phyloP scores from a whole-genome alignment of 2,329 filamentous ascomycete species.

The Bisporella sp. region DNA sequence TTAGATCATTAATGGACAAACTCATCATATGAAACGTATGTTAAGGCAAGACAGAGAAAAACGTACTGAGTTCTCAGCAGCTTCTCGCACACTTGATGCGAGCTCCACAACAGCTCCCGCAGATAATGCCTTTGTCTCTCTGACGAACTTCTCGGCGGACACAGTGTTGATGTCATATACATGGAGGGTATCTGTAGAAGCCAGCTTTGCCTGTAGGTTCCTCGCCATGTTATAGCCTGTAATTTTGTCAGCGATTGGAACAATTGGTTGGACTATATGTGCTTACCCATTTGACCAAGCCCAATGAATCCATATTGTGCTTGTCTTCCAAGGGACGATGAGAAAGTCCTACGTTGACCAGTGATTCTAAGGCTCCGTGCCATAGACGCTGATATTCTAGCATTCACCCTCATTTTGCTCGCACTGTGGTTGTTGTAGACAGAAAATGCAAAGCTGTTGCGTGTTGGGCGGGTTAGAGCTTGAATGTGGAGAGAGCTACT shows the following conservation, averaged over 20 bases:
- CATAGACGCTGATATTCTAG: constrained; percentile 15
- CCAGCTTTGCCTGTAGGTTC: constrained; percentile 61
- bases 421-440: too few relatives aligned
- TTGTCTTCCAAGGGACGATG: constrained; percentile 35
- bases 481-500: too few relatives aligned
- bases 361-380: constrained; percentile 15
- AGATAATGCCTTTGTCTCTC: constrained; percentile 32
- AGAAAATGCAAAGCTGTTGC: not conserved
- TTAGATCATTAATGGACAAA: constrained; percentile 27
- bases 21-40: constrained; percentile 20
- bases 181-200: constrained; percentile 52
- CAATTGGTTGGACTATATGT: constrained; percentile 4
- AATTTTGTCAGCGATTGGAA: constrained; percentile 12
- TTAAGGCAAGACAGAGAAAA: constrained; percentile 2
- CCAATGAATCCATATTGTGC: constrained; percentile 53
- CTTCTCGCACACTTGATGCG: constrained; percentile 49
- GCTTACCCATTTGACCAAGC: constrained; percentile 52
- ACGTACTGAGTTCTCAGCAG: constrained; percentile 62
- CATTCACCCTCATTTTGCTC: constrained; percentile 20
- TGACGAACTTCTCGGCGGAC: constrained; percentile 47
- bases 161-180: constrained; percentile 59
- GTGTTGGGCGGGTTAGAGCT: not conserved
- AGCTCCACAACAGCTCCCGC: constrained; percentile 43
- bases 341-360: constrained; percentile 33
- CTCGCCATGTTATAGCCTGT: constrained; percentile 66